Evolutionary conservation across 345 rosid species (phyloP), one percentile per base, ranked within the genome.

Genomic region (Durio zibethinus): DNA sequence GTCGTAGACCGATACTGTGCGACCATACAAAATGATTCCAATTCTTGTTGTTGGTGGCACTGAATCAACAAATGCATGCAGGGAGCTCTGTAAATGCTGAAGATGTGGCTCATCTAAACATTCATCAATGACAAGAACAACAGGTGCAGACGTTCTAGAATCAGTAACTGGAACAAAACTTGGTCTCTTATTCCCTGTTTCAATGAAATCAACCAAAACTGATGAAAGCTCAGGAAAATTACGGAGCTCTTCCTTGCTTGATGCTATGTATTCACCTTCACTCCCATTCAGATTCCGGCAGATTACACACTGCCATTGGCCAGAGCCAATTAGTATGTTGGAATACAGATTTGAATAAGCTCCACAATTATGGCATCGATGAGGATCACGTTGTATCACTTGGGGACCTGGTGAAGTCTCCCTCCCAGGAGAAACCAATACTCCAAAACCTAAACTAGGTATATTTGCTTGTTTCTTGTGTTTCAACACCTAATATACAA

Each of bases 41-140:
- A 94, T 85, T 84, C 95, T 94, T 18, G 97, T 87, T 18, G 87
- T 85, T 56, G 91, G 89, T 50, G 94, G 89, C 77, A 94, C 88
- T 35, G 95, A 91, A 86, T 97, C 98, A 0, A 88, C 88, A 81
- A 97, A 94, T 25, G 99, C 99, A 77, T 97, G 99, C 85, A 97
- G 86, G 50, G 99, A 97, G 82, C 99, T 90, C 78, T 97, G 99
- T 74, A 97, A 84, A 81, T 97, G 97, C 85, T 90, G 97, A 83
- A 97, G 88, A 84, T 97, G 97, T 2, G 91, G 90, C 87, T 97
- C 99, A 84, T 97, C 99, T 78, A 97, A 87, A 86, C 97, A 94
- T 80, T 92, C 98, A 76, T 97, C 99, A 54, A 97, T 90, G 57
- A 97, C 96, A 85, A 97, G 99, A 40, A 91, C 83, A 50, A 89